phyloP scores from a whole-genome alignment of 177 flowering plant species.

The Vitis hybrid region DNA sequence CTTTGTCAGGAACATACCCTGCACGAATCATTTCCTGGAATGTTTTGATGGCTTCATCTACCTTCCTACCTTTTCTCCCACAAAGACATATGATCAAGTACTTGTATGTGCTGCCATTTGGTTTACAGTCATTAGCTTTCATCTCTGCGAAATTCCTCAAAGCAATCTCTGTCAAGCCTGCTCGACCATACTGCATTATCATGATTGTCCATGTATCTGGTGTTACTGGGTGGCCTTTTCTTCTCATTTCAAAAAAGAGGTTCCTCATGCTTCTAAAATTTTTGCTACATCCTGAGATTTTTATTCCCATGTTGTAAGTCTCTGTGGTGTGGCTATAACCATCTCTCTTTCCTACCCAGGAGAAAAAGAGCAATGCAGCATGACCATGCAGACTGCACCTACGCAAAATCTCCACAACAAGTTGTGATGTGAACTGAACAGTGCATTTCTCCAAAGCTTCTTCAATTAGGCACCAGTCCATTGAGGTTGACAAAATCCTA shows the following conservation, averaged over 20 bases:
- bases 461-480: constrained; percentile 50
- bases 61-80: constrained; percentile 72
- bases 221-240: constrained; percentile 48
- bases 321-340: constrained; percentile 63
- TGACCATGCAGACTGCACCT: constrained; percentile 41
- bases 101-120: constrained; percentile 70
- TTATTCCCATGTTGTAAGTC: constrained; percentile 81
- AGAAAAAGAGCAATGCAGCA: constrained; percentile 60
- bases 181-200: constrained; percentile 79
- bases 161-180: constrained; percentile 78
- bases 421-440: constrained; percentile 59
- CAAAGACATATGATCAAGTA: constrained; percentile 71
- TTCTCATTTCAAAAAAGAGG: constrained; percentile 74
- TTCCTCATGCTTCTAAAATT: constrained; percentile 80
- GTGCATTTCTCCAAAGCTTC: constrained; percentile 50
- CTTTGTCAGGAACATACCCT: constrained; percentile 61
- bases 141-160: constrained; percentile 57
- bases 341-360: constrained; percentile 67
- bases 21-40: constrained; percentile 66
- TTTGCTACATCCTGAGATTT: constrained; percentile 72
- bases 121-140: constrained; percentile 55
- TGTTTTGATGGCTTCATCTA: constrained; percentile 52
- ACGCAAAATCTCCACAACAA: constrained; percentile 53
- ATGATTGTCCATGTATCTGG: constrained; percentile 90
- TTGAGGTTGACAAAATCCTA: constrained; percentile 51